Percentiles rank a stretch among this genome's conserved stretches.
Conservation (phyloP, 1,284 basidiomycete species). For the Crepidotus sp. region DNA sequence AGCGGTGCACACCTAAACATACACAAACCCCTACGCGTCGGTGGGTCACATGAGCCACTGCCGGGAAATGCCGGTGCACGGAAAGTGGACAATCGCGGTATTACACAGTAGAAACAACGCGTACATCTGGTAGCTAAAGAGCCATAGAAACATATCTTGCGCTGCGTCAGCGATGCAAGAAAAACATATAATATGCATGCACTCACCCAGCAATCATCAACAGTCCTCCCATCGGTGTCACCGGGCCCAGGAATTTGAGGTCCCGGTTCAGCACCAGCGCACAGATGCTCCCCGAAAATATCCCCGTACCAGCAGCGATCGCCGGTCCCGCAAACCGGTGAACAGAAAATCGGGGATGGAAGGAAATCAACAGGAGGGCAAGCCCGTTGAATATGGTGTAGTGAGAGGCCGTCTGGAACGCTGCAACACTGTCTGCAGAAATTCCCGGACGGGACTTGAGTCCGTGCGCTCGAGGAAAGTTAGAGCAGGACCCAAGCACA, state of each 20-base stretch:
- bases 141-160: slow-evolving; percentile 48
- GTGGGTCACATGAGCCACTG: no score
- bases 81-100: no score
- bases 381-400: slow-evolving; percentile 76
- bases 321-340: slow-evolving; percentile 67
- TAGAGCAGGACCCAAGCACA: background rate
- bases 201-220: slow-evolving; percentile 74
- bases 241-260: slow-evolving; percentile 55
- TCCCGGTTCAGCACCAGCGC: slow-evolving; percentile 52
- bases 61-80: no score
- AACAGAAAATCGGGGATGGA: slow-evolving; percentile 57
- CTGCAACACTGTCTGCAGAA: slow-evolving; percentile 42
- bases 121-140: slow-evolving; percentile 26
- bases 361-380: slow-evolving; percentile 59
- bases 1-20: no score
- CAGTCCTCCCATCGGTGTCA: slow-evolving; percentile 69
- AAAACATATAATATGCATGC: background rate
- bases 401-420: slow-evolving; percentile 56
- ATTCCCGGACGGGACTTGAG: slow-evolving; percentile 42
- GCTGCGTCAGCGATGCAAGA: background rate
- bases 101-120: no score
- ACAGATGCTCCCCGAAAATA: slow-evolving; percentile 72
- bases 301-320: slow-evolving; percentile 48
- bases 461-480: slow-evolving; percentile 39
- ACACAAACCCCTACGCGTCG: no score